These are phyloP conservation scores for Backusella sp. DNA, from an alignment of 192 early-diverging fungal genomes.

Conservation along the genomic window DNA sequence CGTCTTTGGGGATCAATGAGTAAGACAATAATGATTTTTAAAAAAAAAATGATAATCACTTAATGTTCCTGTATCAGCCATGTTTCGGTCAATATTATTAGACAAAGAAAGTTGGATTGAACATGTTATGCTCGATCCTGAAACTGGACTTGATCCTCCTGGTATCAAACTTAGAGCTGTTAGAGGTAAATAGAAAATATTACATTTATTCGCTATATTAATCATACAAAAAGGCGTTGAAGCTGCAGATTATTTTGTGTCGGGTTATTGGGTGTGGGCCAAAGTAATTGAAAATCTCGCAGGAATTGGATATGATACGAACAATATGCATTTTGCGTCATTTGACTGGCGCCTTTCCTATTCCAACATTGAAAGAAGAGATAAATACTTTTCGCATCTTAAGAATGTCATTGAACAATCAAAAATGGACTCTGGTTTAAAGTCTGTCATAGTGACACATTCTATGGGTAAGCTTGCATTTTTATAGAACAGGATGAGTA, in stretches of 20 bases:
- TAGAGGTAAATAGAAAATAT: slow-evolving; percentile 37
- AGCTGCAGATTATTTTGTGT: slow-evolving; percentile 88
- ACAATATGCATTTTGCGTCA: slow-evolving; percentile 82
- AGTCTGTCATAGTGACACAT: slow-evolving; percentile 58
- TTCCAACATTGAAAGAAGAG: slow-evolving; percentile 74
- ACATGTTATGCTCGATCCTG: slow-evolving; percentile 78
- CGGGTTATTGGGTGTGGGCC: slow-evolving; percentile 90
- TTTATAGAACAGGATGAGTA: background rate
- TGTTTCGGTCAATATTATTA: slow-evolving; percentile 81
- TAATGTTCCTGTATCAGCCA: slow-evolving; percentile 41
- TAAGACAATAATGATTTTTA: slow-evolving; percentile 26
- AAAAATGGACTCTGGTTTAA: slow-evolving; percentile 49
- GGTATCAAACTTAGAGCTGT: slow-evolving; percentile 82
- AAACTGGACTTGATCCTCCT: slow-evolving; percentile 83
- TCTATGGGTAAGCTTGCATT: slow-evolving; percentile 53
- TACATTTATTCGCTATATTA: background rate
- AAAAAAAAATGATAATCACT: background rate
- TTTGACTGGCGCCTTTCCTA: slow-evolving; percentile 93
- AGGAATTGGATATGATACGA: slow-evolving; percentile 81
- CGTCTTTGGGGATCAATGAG: slow-evolving; percentile 81
- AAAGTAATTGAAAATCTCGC: slow-evolving; percentile 82
- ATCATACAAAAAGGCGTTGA: slow-evolving; percentile 58
- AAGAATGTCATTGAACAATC: slow-evolving; percentile 69
- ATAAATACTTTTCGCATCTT: slow-evolving; percentile 79
- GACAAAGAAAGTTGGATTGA: slow-evolving; percentile 87